Conservation (phyloP, 768 basidiomycete genomes). For the Boletus coccyginus region DNA sequence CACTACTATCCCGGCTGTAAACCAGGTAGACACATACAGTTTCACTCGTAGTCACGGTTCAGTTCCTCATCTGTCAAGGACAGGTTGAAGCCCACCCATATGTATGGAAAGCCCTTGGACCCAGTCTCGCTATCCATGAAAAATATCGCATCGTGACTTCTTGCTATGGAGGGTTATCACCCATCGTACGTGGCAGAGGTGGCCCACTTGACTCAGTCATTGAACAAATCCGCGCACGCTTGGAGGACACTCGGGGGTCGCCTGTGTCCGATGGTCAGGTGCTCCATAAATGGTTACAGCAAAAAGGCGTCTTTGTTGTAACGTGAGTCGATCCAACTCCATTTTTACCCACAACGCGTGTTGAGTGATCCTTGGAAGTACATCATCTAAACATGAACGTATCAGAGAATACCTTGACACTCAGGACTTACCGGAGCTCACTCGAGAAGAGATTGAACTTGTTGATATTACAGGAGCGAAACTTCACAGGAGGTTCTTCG, state of each 20-base stretch:
- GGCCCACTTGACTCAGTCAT: constrained; percentile 40
- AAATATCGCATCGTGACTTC: constrained; percentile 37
- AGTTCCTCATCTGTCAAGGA: not conserved
- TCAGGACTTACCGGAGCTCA: constrained; percentile 24
- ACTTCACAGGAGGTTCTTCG: constrained; percentile 23
- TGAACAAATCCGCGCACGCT: constrained; percentile 28
- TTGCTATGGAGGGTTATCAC: constrained; percentile 39
- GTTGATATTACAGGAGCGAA: constrained; percentile 25
- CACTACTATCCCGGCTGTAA: constrained; percentile 46
- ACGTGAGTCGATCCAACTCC: constrained; percentile 17
- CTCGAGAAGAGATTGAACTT: constrained; percentile 17
- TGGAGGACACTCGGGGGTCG: constrained; percentile 21
- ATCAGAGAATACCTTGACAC: constrained; percentile 32
- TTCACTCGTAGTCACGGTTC: not conserved
- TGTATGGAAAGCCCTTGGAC: constrained; percentile 39
- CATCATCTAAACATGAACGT: constrained; percentile 30
- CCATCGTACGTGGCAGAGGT: constrained; percentile 33
- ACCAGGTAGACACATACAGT: constrained; percentile 40
- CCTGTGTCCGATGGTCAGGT: constrained; percentile 27
- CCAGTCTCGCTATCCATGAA: constrained; percentile 31
- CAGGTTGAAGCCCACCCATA: constrained; percentile 55
- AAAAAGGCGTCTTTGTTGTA: constrained; percentile 26
- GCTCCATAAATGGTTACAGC: constrained; percentile 26
- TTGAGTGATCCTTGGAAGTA: constrained; percentile 18
- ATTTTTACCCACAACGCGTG: not conserved